Base-by-base conservation (phyloP, 352 stramenopile species). In the Hyphochytrium catenoides region DNA sequence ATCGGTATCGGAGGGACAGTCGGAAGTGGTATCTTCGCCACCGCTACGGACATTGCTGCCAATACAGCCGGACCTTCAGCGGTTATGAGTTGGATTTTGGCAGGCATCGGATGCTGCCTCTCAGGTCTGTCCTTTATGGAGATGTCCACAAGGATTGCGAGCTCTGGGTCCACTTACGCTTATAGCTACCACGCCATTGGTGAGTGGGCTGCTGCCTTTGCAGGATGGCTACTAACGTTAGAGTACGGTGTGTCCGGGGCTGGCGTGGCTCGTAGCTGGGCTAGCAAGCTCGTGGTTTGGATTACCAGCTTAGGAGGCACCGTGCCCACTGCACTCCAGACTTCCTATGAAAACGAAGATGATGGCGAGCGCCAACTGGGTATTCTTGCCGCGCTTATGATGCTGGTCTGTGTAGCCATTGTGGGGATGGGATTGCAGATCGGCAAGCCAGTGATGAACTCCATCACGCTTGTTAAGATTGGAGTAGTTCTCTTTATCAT, bases 101-200 rank as follows among this genome's bases (percentile, higher is more conserved):
- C 56, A 21, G 79, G 74, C 20, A 23, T 81, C 3, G 66, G 79
- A 18, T 78, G 69, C 15, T 72, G 60, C 31, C 47, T 76, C 28
- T 81, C 68, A 23, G 74, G 73, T 2, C 54, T 87, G 21, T 75
- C 72, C 31, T 91, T 87, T 52, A 84, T 86, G 43, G 78, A 93
- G 47, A 53, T 88, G 16, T 72, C 66, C 19, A 72, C 59, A 3
- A 52, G 70, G 22, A 68, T 93, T 21, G 77, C 79, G 15, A 85
- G 67, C 3, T 78, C 70, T 4, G 81, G 81, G 5, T 72, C 49
- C 28, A 88, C 71, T 3, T 95, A 95, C 56, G 66, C 74, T 7
- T 95, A 92, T 56, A 51, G 73, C 18, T 94, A 88, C 55, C 62
- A 90, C 38, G 59, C 71, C 3, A 57, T 95, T n/a, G 81, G 81